Conservation (phyloP, 371 early-diverging fungal species). For the Mucor sp. region DNA sequence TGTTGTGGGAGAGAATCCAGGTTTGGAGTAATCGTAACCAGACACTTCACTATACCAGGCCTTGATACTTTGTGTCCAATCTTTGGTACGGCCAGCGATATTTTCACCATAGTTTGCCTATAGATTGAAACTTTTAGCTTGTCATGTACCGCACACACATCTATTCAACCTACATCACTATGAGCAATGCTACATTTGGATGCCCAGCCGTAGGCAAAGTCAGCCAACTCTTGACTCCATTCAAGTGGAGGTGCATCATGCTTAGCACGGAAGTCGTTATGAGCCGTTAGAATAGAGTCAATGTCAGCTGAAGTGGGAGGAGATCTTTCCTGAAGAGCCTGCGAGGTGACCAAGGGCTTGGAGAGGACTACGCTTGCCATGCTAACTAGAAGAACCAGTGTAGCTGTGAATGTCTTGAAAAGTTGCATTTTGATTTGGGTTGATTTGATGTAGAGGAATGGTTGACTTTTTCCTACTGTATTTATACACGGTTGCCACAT, state of each 20-base stretch:
- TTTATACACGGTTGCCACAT: background rate
- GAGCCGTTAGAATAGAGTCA: background rate
- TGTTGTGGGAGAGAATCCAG: constrained; percentile 33
- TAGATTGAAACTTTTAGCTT: constrained; percentile 2
- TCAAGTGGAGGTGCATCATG: background rate
- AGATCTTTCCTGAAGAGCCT: background rate
- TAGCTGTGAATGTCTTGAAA: background rate
- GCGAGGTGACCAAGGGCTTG: background rate
- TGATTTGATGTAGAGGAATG: background rate
- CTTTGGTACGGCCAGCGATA: constrained; percentile 43
- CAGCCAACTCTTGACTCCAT: background rate
- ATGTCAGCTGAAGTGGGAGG: background rate
- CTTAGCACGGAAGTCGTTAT: background rate
- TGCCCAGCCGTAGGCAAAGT: constrained; percentile 28
- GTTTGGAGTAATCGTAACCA: constrained; percentile 41
- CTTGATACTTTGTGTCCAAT: constrained; percentile 27
- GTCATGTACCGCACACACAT: background rate
- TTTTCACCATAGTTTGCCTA: constrained; percentile 46
- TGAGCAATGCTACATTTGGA: background rate
- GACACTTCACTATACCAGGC: constrained; percentile 53
- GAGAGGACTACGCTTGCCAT: background rate
- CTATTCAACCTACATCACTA: background rate
- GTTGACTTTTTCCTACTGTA: too few species aligned
- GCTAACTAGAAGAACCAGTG: background rate
- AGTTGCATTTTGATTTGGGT: background rate